Evolutionary conservation across 1,139 yeast species (phyloP).

Genomic region (Geotrichum histeridarum): DNA sequence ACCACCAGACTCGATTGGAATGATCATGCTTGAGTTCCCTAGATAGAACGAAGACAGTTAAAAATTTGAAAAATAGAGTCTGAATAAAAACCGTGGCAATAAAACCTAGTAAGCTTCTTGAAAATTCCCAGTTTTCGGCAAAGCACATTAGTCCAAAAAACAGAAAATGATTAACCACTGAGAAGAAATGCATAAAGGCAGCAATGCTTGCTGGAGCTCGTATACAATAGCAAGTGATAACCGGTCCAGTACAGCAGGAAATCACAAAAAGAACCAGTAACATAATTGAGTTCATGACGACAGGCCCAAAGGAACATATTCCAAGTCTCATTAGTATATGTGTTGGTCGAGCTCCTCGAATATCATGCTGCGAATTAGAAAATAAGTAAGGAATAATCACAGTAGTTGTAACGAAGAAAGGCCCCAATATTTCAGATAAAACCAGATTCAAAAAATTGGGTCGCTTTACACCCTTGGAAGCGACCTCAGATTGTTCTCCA

Average conservation of each 20-base stretch:
- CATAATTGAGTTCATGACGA: constrained; percentile 44
- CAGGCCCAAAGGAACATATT: constrained; percentile 51
- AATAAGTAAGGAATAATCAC: constrained; percentile 59
- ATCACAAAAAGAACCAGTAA: constrained; percentile 45
- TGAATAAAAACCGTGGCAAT: constrained; percentile 56
- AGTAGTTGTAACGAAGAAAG: constrained; percentile 43
- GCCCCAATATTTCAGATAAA: constrained; percentile 50
- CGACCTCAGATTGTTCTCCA: constrained; percentile 18
- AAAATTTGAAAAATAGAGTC: constrained; percentile 46
- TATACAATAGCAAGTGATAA: constrained; percentile 85
- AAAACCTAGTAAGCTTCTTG: constrained; percentile 53
- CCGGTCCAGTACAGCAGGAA: constrained; percentile 54
- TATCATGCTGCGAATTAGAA: constrained; percentile 67
- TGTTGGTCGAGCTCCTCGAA: constrained; percentile 43
- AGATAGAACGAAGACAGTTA: constrained; percentile 48
- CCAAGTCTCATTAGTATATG: constrained; percentile 52
- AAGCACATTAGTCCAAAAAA: constrained; percentile 59
- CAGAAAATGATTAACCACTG: constrained; percentile 51
- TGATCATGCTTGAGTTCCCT: constrained; percentile 55
- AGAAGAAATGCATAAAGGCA: constrained; percentile 83
- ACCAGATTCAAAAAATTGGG: constrained; percentile 50
- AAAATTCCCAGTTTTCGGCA: constrained; percentile 59
- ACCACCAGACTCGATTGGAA: constrained; percentile 78
- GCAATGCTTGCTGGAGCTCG: constrained; percentile 93
- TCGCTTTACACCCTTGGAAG: constrained; percentile 34